These are phyloP conservation scores for Camelina hispida DNA, from an alignment of 345 rosid genomes.

Conservation along the genomic window DNA sequence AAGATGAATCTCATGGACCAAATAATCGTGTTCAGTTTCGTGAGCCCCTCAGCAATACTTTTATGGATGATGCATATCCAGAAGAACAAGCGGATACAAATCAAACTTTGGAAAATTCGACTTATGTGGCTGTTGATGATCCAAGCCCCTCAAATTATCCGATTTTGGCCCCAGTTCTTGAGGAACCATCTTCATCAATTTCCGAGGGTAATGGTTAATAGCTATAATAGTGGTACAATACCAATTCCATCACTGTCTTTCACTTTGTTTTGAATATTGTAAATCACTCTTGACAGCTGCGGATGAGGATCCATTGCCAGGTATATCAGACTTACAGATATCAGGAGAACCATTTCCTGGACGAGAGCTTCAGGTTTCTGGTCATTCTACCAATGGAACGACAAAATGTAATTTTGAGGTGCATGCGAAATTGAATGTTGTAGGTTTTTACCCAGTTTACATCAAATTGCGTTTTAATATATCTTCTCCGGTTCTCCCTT, in stretches of 20 bases:
- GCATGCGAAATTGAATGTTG: conserved; percentile 35
- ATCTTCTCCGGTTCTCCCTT: conserved; percentile 15
- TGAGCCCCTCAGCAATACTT: conserved; percentile 73
- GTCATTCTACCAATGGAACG: conserved; percentile 93
- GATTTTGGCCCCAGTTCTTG: conserved; percentile 76
- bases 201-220: conserved; percentile 71
- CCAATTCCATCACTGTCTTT: conserved; percentile 23
- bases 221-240: conserved; percentile 14
- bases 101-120: conserved; percentile 58
- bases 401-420: conserved; percentile 99
- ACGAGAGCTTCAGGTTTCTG: conserved; percentile 87
- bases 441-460: conserved; percentile 2
- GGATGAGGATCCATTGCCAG: conserved; percentile 91
- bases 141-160: conserved; percentile 69
- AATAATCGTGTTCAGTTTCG: conserved; percentile 76
- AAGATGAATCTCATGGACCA: conserved; percentile 41
- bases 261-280: conserved; percentile 34
- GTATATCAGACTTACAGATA: conserved; percentile 84
- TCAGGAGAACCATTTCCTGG: conserved; percentile 97
- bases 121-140: conserved; percentile 61
- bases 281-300: conserved; percentile 60
- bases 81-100: conserved; percentile 64
- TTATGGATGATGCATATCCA: conserved; percentile 65
- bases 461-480: conserved; percentile 27
- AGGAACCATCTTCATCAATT: conserved; percentile 89